A percentile compares a stretch with the other conserved stretches of the same genome.
Conservation (phyloP, 2,329 filamentous ascomycete genomes). For the Botryotinia convoluta region DNA sequence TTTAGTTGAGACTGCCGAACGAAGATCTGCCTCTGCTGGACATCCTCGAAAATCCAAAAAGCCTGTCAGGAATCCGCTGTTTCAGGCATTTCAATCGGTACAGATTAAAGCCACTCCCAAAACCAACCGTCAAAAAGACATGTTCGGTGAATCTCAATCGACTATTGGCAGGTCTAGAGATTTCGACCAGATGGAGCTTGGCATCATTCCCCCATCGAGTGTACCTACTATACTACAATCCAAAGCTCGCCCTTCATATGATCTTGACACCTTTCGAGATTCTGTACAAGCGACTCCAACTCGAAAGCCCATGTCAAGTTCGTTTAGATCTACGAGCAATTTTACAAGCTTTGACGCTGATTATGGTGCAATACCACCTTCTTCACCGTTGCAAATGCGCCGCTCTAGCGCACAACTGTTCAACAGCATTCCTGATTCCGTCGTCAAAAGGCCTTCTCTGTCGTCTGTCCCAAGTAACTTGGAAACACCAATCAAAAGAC, state of each 20-base stretch:
- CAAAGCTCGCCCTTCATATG: constrained; percentile 23
- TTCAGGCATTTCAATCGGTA: constrained; percentile 37
- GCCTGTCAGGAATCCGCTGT: constrained; percentile 41
- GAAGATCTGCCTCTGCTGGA: constrained; percentile 50
- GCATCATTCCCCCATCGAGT: constrained; percentile 32
- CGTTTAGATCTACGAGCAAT: neutral
- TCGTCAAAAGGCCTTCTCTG: constrained; percentile 21
- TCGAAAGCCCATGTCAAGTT: constrained; percentile 23
- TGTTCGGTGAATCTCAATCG: constrained; percentile 27
- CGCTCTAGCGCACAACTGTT: constrained; percentile 35
- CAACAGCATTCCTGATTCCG: constrained; percentile 29
- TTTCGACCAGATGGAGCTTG: constrained; percentile 22
- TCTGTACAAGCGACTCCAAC: constrained; percentile 37
- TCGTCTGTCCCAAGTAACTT: constrained; percentile 23
- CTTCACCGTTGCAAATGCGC: constrained; percentile 32
- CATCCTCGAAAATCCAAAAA: constrained; percentile 53
- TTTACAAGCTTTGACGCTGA: constrained; percentile 6
- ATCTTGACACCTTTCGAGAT: constrained; percentile 27
- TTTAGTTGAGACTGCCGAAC: constrained; percentile 65
- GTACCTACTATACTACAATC: constrained; percentile 35
- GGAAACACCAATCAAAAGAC: constrained; percentile 34
- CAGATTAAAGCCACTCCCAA: constrained; percentile 39
- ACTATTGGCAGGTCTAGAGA: constrained; percentile 8
- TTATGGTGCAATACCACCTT: constrained; percentile 26
- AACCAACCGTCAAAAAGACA: constrained; percentile 33